Base-by-base conservation (phyloP, 306 rosid genomes). In the Cucurbita maxima region DNA sequence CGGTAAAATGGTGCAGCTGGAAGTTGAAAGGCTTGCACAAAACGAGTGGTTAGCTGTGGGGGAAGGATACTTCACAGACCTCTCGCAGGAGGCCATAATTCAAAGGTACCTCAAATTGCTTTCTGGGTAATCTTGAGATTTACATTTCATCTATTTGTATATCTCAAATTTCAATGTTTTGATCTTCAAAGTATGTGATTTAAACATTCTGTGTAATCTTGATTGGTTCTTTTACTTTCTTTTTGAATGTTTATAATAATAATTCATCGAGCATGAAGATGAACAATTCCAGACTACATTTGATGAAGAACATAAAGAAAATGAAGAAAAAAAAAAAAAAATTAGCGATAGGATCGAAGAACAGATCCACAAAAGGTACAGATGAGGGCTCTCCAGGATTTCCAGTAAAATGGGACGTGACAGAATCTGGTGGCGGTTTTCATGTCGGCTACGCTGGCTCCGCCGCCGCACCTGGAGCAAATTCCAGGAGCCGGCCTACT, bases 391-490 rank as follows among this genome's bases (percentile, higher is more conserved):
- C 76, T 91, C 89, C 91, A 83, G 47, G 86, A 75, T 61, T 81
- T 87, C 85, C 86, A 84, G 51, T 87, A 84, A 48, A 91, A 75
- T 0, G 97, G 96, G 20, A 91, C 81, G 43, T 53, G 76, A 50
- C 96, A 91, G 75, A 91, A 87, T 82, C 93, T 82, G 12, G 96
- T 89, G 15, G 79, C 76, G 4, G 97, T 91, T 48, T 69, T 82
- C 82, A 91, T 86, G 15, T 91, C 93, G 0, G 88, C 97, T 22
- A 91, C 97, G 50, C 93, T 91, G n/a, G 97, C 96, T 11, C 96
- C 88, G 2, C 87, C 13, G 36, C 97, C 79, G 84, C 97, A 91
- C 85, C 90, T 60, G 10, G 97, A 86, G 78, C 97, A 91, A 0
- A 83, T 53, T 19, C 97, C 96, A 0, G 97, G 89, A 70, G 73